phyloP scores from a whole-genome alignment of 768 basidiomycete genomes.

The Kwoniella dejecticola region DNA sequence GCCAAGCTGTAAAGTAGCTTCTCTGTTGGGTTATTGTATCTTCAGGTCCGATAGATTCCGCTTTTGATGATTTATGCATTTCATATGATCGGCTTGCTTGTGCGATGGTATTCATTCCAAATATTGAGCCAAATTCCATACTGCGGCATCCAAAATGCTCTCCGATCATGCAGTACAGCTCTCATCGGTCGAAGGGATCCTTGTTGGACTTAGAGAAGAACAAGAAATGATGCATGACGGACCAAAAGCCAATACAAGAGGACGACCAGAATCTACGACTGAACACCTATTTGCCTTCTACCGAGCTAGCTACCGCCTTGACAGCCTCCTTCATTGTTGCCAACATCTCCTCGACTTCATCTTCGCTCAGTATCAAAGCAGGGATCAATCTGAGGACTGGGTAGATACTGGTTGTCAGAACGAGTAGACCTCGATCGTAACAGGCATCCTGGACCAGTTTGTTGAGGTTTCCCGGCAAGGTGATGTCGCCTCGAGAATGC shows the following conservation, averaged over 20 bases:
- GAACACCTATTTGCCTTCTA: constrained; percentile 16
- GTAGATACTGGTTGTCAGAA: constrained; percentile 73
- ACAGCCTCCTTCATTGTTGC: constrained; percentile 60
- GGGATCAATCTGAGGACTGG: constrained; percentile 74
- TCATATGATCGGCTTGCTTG: too few relatives aligned
- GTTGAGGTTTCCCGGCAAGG: constrained; percentile 62
- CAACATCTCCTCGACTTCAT: constrained; percentile 67
- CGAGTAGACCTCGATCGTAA: constrained; percentile 79
- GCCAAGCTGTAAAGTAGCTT: constrained; percentile 1
- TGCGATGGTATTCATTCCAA: too few relatives aligned
- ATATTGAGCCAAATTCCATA: too few relatives aligned
- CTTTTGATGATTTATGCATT: too few relatives aligned
- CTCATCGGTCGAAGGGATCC: too few relatives aligned
- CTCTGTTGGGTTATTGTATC: background rate
- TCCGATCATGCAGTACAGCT: too few relatives aligned
- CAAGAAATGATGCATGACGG: too few relatives aligned
- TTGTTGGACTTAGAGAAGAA: too few relatives aligned
- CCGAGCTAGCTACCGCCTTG: constrained; percentile 22
- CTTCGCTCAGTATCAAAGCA: constrained; percentile 74
- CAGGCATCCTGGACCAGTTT: constrained; percentile 74
- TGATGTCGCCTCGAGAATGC: constrained; percentile 28
- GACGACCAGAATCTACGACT: background rate
- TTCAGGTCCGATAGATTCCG: too few relatives aligned
- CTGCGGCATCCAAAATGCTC: too few relatives aligned
- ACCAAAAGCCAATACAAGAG: background rate